Conservation (phyloP, 495 filamentous ascomycete genomes). For the Penicillium coffeae region DNA sequence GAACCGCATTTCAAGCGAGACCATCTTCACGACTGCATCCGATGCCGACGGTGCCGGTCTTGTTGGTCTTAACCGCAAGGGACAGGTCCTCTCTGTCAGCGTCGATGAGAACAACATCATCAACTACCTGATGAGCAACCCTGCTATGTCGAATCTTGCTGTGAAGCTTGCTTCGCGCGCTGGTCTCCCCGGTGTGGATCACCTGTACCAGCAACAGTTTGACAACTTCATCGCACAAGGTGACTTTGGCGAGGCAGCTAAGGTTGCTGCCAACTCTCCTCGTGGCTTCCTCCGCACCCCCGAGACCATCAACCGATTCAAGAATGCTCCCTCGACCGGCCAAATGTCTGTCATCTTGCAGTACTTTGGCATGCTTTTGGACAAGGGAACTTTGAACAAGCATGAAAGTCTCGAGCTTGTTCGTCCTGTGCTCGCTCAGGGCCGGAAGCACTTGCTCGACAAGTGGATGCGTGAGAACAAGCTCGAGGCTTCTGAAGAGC, state of each 20-base stretch:
- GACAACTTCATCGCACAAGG: slow-evolving; percentile 73
- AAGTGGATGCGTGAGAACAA: slow-evolving; percentile 98
- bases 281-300: slow-evolving; percentile 90
- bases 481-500: slow-evolving; percentile 88
- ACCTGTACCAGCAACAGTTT: slow-evolving; percentile 90
- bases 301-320: slow-evolving; percentile 92
- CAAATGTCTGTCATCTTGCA: slow-evolving; percentile 91
- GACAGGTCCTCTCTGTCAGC: slow-evolving; percentile 89
- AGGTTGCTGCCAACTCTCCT: slow-evolving; percentile 93
- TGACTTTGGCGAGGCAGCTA: slow-evolving; percentile 83
- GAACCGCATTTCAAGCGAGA: slow-evolving; percentile 99
- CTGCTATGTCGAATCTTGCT: slow-evolving; percentile 83
- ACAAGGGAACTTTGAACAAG: slow-evolving; percentile 89
- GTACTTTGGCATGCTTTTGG: slow-evolving; percentile 95
- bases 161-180: slow-evolving; percentile 94
- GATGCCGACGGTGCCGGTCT: slow-evolving; percentile 84
- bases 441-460: slow-evolving; percentile 90
- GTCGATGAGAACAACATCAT: slow-evolving; percentile 89
- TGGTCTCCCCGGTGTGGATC: slow-evolving; percentile 90
- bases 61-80: slow-evolving; percentile 94
- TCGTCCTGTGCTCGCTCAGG: slow-evolving; percentile 84
- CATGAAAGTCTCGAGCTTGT: slow-evolving; percentile 93
- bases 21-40: slow-evolving; percentile 88
- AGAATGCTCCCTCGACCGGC: slow-evolving; percentile 67
- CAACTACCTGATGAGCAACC: slow-evolving; percentile 91